Base-by-base conservation (phyloP, 2,329 filamentous ascomycete genomes). In the Calonectria ilicicola region DNA sequence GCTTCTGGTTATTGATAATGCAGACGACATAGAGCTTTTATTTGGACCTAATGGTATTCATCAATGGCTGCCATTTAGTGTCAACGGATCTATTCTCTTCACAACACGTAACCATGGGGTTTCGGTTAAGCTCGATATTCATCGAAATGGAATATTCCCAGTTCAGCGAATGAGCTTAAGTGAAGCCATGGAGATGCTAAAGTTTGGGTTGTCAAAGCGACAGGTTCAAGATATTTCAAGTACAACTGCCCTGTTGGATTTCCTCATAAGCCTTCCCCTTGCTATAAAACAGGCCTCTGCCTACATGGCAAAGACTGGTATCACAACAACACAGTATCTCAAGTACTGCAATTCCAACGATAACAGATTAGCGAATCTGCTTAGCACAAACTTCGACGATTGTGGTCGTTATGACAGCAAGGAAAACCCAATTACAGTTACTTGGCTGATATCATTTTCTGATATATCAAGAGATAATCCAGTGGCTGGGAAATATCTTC, bases 1-100 rank as follows among this genome's bases (percentile, higher is more conserved):
- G 86, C 77, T 88, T 3, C 69, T 88, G 44, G 77, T 88, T 46
- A 64, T 88, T 21, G 85, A 88, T 65, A 88, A 87, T 65, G 84
- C 83, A 15, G 85, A 88, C 65, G 84, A 88, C 67, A 56, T 60
- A 5, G 68, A 81, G 1, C 67, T 86, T 2, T 64, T 84, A 0
- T 78, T 81, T 44, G 75, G 74, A 29, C 5, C 69, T 6, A 46
- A 70, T 5, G 10, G 66, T 10, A 72, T 84, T 2, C 44, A 44
- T 1, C 63, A 81, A 12, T 81, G 80, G 72, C 73, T 86, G 3
- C 84, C 83, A 0, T 64, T 64, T 0, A 75, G 38, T 10, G 8
- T 23, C 5, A 65, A 67, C 0, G 76, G 78, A 2, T 74, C 69
- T 0, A 74, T 81, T 8, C 32, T 81, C 0, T 56, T 80, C n/a